A percentile compares a stretch with the other conserved stretches of the same genome.
These are phyloP conservation scores for Bolboschoenoplectus hybrid DNA, from an alignment of 202 grass and related monocot species.

Conservation along the genomic window DNA sequence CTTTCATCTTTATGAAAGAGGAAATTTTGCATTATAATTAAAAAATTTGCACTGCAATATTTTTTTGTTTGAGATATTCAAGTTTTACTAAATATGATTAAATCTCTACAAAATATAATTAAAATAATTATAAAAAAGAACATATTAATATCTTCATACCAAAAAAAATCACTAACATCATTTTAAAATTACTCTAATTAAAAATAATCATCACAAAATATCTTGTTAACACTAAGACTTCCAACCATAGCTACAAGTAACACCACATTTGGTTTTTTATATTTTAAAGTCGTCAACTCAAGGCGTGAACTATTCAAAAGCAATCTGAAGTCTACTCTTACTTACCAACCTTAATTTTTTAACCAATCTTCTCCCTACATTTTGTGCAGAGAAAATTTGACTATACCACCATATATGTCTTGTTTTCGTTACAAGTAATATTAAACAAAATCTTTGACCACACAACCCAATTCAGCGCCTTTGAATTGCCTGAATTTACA, in stretches of 20 bases:
- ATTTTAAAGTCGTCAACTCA: not conserved
- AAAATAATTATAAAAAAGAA: no score
- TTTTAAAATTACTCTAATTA: no score
- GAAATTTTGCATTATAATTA: no score
- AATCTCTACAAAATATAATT: no score
- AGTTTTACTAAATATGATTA: no score
- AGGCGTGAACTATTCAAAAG: not conserved
- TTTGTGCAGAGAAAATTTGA: not conserved
- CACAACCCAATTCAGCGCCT: not conserved
- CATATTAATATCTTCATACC: no score
- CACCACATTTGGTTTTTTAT: not conserved
- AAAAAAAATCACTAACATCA: no score
- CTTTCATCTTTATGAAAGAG: no score
- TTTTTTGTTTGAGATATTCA: no score
- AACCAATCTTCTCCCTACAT: not conserved
- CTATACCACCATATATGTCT: not conserved
- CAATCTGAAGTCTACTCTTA: not conserved
- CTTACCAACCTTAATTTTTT: not conserved
- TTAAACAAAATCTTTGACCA: not conserved
- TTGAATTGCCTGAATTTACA: not conserved
- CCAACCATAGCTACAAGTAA: not conserved
- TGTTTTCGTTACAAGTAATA: not conserved
- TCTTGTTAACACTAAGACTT: not conserved
- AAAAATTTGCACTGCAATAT: no score
- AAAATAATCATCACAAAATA: not conserved